Evolutionary conservation across 1,284 basidiomycete genomes (phyloP), one percentile per base, ranked within the genome.

Genomic region (Cryptococcus amylolentus): DNA sequence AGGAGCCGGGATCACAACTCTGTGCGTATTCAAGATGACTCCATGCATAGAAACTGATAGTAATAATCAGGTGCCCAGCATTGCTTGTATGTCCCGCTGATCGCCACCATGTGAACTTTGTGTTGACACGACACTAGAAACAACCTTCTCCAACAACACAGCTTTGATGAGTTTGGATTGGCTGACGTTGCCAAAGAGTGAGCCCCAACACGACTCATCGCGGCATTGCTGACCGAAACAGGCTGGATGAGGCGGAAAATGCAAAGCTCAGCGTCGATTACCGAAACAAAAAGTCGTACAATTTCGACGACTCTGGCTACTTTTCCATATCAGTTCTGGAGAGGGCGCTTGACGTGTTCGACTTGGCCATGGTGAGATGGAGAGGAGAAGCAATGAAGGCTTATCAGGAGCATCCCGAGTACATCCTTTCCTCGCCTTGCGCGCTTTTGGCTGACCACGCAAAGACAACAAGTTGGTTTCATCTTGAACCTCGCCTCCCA

Each of bases 251-350:
- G 42, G 80, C 77, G 8, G 75, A 77, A 55, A 77, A 77, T 44
- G 75, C 72, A 9, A 63, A 67, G 4, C 61, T 75, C 12, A 64
- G 67, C n/a, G 48, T 56, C 47, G 18, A 68, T 54, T 54, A 71
- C 55, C 54, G 73, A 50, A 76, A 77, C 4, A 66, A 70, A 47
- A 69, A 89, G 84, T 78, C 76, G 70, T 83, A 82, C 51, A 94
- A 95, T 71, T 91, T 91, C 87, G 91, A 93, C 66, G 91, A 93
- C 71, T 89, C 89, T 85, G 91, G 91, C 1, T 94, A 89, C 75
- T 94, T 94, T 76, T 92, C 90, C 4, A 70, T 71, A 27, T 69
- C 69, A 2, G 69, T 71, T 0, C 58, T 74, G 8, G 72, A 73
- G 42, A 58, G 68, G 38, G 92, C 91, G 0, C 76, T 96, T 50